These are phyloP conservation scores for Plantago ovata DNA, from an alignment of 257 asterid genomes.

Conservation along the genomic window DNA sequence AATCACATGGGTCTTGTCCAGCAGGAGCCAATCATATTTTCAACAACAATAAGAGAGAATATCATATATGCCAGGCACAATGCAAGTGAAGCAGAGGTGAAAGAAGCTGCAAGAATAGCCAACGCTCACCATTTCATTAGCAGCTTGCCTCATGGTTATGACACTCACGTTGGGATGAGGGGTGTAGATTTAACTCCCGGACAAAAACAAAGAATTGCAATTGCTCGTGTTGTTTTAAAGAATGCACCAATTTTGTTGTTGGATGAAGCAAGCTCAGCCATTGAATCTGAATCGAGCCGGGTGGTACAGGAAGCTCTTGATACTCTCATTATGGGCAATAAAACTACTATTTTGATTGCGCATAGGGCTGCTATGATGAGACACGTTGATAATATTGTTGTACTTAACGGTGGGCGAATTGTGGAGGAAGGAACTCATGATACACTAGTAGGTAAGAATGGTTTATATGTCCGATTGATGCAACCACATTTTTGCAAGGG, in stretches of 20 bases:
- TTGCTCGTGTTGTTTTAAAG: conserved; percentile 85
- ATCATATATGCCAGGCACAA: conserved; percentile 97
- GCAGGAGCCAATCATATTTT: conserved; percentile 96
- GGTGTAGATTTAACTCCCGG: conserved; percentile 99
- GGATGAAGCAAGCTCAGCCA: conserved; percentile 98
- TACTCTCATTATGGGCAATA: conserved; percentile 95
- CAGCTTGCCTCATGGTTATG: conserved; percentile 99
- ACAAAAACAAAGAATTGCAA: conserved; percentile 94
- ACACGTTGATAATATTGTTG: conserved; percentile 94
- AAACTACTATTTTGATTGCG: conserved; percentile 90
- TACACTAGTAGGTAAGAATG: conserved; percentile 62
- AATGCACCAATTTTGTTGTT: conserved; percentile 89
- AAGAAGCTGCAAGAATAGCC: conserved; percentile 99
- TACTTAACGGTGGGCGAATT: conserved; percentile 90
- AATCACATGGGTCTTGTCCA: conserved; percentile 95
- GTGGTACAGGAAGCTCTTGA: conserved; percentile 98
- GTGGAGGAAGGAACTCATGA: conserved; percentile 98
- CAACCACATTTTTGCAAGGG: conserved; percentile 98
- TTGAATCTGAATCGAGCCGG: conserved; percentile 93
- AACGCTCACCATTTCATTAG: conserved; percentile 99
- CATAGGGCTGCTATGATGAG: conserved; percentile 99
- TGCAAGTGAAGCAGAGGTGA: conserved; percentile 99
- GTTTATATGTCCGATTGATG: conserved; percentile 91
- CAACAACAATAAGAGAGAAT: conserved; percentile 90
- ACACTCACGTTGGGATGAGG: conserved; percentile 99